Base-by-base conservation (phyloP, 2,329 filamentous ascomycete species). In the Aureobasidium sp. region DNA sequence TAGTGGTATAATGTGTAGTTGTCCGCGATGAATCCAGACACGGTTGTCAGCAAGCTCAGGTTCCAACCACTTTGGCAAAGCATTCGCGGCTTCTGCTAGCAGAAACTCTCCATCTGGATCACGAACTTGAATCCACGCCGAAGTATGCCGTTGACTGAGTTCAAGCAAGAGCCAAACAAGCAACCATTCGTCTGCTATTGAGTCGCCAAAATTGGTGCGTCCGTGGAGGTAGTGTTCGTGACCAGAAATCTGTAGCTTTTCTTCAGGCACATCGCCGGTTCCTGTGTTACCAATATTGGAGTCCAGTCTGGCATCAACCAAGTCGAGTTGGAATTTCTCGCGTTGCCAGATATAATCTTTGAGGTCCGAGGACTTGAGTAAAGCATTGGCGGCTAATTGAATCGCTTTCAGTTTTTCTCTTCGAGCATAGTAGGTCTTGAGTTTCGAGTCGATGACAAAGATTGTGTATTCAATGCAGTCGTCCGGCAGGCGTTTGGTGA, bases 21-120 rank as follows among this genome's bases (percentile, higher is more conserved):
- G 83, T 62, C 89, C 90, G 36, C 85, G 78, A 68, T 96, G 85
- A 61, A 99, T 86, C 94, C 94, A 99, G 37, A 95, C 87, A 62
- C 94, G 84, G 72, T 96, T 89, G 66, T 87, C 84, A 66, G 95
- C 91, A 42, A 93, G 87, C 66, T 96, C 92, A 0, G 94, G 94
- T 67, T 87, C 96, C 29, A 99, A 77, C 95, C 94, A 99, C 64
- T 84, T 85, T 2, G 94, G 94, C 2, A 97, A 78, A 15, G 87
- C 86, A 67, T 90, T 91, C 31, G 95, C 93, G 34, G 93, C 94
- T 77, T 99, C 94, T 62, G 97, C 88, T 20, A 99, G 84, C 55
- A 99, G 82, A 69, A 99, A 99, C 72, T 99, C 92, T 68, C 95
- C 95, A 75, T 97, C 94, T 53, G 86, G 88, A 73, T 99, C 94